Evolutionary conservation across 176 grass and related monocot genomes (phyloP).

Genomic region (Panicum miliaceum): DNA sequence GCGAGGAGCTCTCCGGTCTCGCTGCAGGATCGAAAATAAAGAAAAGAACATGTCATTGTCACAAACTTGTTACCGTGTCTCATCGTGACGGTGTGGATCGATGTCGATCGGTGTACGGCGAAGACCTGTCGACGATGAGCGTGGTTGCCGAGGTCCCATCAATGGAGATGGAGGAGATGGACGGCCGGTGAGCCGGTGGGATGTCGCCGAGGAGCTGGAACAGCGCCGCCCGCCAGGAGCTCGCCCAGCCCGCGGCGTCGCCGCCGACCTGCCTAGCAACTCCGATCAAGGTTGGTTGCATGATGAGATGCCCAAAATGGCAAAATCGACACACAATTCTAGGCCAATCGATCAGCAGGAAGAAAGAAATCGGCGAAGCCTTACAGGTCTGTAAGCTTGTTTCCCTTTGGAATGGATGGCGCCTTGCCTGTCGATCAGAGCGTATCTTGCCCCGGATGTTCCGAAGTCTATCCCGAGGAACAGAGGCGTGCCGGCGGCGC

Average conservation of each 20-base stretch:
- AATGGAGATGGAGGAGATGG: constrained; percentile 69
- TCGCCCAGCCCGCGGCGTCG: constrained; percentile 40
- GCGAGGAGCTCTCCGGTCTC: constrained; percentile 56
- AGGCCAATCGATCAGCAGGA: background rate
- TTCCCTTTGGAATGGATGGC: constrained; percentile 62
- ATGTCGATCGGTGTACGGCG: no score
- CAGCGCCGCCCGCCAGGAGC: constrained; percentile 71
- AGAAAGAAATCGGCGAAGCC: background rate
- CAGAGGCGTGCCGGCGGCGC: constrained; percentile 31
- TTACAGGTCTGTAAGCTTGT: constrained; percentile 60
- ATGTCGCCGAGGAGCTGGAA: constrained; percentile 69
- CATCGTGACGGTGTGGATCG: no score
- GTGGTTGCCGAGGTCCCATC: constrained; percentile 73
- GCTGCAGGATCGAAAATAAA: background rate
- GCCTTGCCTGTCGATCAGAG: constrained; percentile 67
- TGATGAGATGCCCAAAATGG: background rate
- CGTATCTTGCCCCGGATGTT: constrained; percentile 80
- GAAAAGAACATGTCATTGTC: background rate
- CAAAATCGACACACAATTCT: background rate
- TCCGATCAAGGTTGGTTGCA: constrained; percentile 6
- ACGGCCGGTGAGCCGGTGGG: constrained; percentile 14
- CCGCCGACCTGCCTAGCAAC: constrained; percentile 59
- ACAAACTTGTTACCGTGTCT: no score
- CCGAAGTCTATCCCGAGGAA: constrained; percentile 90
- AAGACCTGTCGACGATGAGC: constrained; percentile 79